Base-by-base conservation (phyloP, 2,329 filamentous ascomycete genomes). In the Ophiostoma himal-ulmi region DNA sequence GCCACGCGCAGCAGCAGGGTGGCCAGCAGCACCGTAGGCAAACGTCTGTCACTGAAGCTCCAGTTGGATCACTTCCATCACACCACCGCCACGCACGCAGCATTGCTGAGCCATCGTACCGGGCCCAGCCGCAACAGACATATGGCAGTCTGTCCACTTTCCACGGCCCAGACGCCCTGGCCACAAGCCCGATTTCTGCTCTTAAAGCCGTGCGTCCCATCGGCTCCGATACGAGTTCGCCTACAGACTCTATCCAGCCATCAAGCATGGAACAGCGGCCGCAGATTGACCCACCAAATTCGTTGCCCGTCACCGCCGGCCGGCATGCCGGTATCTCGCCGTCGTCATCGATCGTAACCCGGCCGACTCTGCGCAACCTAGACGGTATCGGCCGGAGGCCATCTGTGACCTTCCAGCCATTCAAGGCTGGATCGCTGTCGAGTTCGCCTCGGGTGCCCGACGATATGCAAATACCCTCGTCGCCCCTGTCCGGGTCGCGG, bases 391-490 rank as follows among this genome's bases (percentile, higher is more conserved):
- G 84, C 69, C 86, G 93, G 75, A 88, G 93, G 69, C 89, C 91
- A 7, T 97, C 93, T 0, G 87, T 97, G 30, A 96, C 92, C 0
- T 97, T 97, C 76, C 92, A 96, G 75, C 94, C 94, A 0, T 99
- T 99, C 83, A 99, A 99, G 80, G 92, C 94, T 17, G 94, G 94
- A 13, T 96, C 94, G 1, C 83, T 98, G n/a, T 96, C 94, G 1
- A 93, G 91, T 4, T 97, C 94, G 5, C 94, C 94, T 0, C 81
- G 84, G 39, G 77, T 82, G 7, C 77, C 87, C 14, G 78, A 80
- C 17, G 86, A 87, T 67, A 77, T 82, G 1, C 83, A 85, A 20
- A 78, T 82, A 1, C 84, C 86, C 17, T 81, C 83, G 41, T 89
- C 88, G 3, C 85, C 86, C 2, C 82, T 74, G 26, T 73, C 73